These are phyloP conservation scores for Eimeria acervulina DNA, from an alignment of 169 alveolate genomes.

Conservation along the genomic window DNA sequence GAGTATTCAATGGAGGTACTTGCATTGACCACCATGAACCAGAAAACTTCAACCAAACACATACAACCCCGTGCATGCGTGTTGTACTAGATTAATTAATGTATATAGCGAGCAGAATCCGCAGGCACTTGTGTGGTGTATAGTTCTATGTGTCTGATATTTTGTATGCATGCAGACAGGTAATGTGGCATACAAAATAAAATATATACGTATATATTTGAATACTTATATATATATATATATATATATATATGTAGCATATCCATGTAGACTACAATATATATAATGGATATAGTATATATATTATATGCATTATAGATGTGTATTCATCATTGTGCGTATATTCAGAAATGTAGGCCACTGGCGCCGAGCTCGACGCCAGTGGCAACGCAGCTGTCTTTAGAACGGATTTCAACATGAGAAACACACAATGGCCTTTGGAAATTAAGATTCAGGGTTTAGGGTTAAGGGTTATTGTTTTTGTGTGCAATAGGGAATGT, in stretches of 20 bases:
- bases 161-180: not conserved
- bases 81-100: too few relatives aligned
- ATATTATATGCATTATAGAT: too few relatives aligned
- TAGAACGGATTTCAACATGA: not conserved
- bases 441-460: not conserved
- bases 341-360: not conserved
- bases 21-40: not conserved
- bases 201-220: not conserved
- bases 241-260: not conserved
- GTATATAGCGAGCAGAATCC: too few relatives aligned
- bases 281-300: too few relatives aligned
- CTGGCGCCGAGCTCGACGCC: too few relatives aligned
- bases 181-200: not conserved
- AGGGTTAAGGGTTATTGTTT: not conserved
- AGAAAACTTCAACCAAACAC: not conserved
- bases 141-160: not conserved
- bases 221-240: not conserved
- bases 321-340: too few relatives aligned
- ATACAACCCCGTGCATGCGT: not conserved
- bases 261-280: too few relatives aligned
- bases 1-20: conserved; percentile 14
- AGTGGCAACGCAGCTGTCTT: not conserved
- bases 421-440: not conserved
- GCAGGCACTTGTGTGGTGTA: too few relatives aligned
- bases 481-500: not conserved